phyloP scores from a whole-genome alignment of 2,329 filamentous ascomycete genomes.

The Proliferodiscus dingleyae region DNA sequence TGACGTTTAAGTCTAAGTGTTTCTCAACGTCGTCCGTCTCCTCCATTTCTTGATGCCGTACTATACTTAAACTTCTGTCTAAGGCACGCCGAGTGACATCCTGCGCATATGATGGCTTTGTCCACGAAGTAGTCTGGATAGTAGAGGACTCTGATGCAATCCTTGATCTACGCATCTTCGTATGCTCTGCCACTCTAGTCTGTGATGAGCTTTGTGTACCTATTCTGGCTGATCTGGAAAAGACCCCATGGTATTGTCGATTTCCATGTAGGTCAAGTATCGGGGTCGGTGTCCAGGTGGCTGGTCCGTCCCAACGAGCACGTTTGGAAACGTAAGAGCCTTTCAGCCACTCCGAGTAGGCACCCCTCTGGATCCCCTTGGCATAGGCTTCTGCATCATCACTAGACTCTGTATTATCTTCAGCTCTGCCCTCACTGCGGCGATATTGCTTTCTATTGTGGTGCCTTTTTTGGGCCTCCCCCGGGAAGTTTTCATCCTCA shows the following conservation, averaged over 20 bases:
- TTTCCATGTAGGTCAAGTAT: slow-evolving; percentile 5
- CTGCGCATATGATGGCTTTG: not conserved
- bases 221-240: slow-evolving; percentile 1
- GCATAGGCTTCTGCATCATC: not conserved
- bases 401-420: not conserved
- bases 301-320: slow-evolving; percentile 25
- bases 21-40: not conserved
- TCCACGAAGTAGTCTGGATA: not conserved
- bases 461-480: not conserved
- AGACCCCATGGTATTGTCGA: slow-evolving; percentile 6
- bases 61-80: not conserved
- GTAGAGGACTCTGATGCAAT: not conserved
- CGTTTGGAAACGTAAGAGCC: slow-evolving; percentile 28
- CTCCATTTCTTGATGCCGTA: not conserved
- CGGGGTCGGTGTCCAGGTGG: slow-evolving; percentile 27
- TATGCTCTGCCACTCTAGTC: not conserved
- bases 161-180: not conserved
- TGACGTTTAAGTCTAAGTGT: not conserved
- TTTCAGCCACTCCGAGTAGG: slow-evolving; percentile 27
- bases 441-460: not conserved
- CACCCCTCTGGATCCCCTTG: slow-evolving; percentile 16
- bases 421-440: not conserved
- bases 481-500: not conserved
- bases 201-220: not conserved
- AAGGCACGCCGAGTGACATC: not conserved